Percentiles rank a stretch among this genome's conserved stretches.
phyloP scores from a whole-genome alignment of 768 basidiomycete genomes.

The Coprinellus aureogranulatus region DNA sequence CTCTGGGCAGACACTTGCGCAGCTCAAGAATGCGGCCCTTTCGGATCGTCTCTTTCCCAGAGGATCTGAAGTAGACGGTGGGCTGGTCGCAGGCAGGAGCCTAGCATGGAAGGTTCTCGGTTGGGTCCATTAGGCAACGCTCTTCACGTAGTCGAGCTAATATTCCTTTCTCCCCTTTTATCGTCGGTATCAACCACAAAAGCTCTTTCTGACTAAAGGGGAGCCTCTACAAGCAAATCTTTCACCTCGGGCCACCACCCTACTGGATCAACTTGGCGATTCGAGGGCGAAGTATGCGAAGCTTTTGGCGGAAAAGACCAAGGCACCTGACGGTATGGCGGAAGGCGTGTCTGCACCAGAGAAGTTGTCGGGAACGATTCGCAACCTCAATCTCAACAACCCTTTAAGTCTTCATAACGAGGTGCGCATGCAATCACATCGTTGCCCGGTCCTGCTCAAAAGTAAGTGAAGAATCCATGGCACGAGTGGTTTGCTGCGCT shows the following conservation, averaged over 20 bases:
- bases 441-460: background rate
- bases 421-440: constrained; percentile 32
- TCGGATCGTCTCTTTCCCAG: constrained; percentile 54
- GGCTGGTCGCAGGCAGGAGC: constrained; percentile 65
- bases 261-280: constrained; percentile 42
- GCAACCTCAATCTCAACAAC: constrained; percentile 70
- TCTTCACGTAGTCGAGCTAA: constrained; percentile 5
- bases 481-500: constrained; percentile 87
- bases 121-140: constrained; percentile 11
- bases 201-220: constrained; percentile 68
- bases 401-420: constrained; percentile 78
- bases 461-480: constrained; percentile 78
- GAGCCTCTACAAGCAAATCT: constrained; percentile 62
- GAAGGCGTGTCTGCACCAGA: constrained; percentile 29
- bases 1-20: constrained; percentile 53
- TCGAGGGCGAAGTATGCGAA: constrained; percentile 57
- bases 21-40: constrained; percentile 64
- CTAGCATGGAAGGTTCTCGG: constrained; percentile 76
- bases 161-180: constrained; percentile 13
- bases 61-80: constrained; percentile 32
- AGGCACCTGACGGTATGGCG: constrained; percentile 75
- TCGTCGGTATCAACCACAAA: background rate
- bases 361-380: constrained; percentile 26
- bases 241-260: constrained; percentile 32
- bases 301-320: constrained; percentile 66